Base-by-base conservation (phyloP, 345 rosid species). In the Salix arbutifolia region DNA sequence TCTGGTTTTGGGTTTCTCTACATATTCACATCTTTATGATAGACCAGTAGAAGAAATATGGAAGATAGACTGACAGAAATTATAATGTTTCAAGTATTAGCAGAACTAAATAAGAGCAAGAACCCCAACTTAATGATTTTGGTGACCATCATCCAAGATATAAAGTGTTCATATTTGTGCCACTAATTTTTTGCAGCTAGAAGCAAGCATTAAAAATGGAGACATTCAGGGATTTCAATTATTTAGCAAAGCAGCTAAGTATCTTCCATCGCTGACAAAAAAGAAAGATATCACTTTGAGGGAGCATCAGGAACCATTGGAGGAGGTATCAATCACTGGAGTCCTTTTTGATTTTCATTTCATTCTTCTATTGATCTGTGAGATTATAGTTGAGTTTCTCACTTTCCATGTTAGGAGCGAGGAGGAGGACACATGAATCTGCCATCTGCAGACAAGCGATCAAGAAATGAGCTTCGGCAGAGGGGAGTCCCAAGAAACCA, bases 151-250 rank as follows among this genome's bases (percentile, higher is more conserved):
- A 53, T 53, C 9, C 25, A 53, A 2, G 11, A 21, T 21, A 46
- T 46, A 46, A 46, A 53, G 60, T 3, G 25, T 21, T 21, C 25
- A 21, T 53, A 19, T 19, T 21, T 53, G 3, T 38, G 25, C 23
- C 28, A 1, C 60, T 67, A 8, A 17, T 12, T 31, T 21, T 74
- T 79, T 76, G 76, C 88, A 92, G 94, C 87, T 90, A 73, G 97
- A 91, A 83, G 88, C 90, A 70, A 91, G 98, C 78, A 88, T 94
- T 25, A 89, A 81, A 78, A 94, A 89, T 82, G 98, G 98, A 65
- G 97, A 94, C 83, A 25, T 92, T 81, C 80, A 86, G 78, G 89
- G 91, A 17, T 86, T 94, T 80, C 80, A 82, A 52, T 84, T 88
- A 65, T 91, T 89, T 72, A 84, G 68, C 12, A 65, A 85, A 61